Evolutionary conservation across 2,329 filamentous ascomycete species (phyloP), one percentile per base, ranked within the genome.

Genomic region (Penicillium sp.): DNA sequence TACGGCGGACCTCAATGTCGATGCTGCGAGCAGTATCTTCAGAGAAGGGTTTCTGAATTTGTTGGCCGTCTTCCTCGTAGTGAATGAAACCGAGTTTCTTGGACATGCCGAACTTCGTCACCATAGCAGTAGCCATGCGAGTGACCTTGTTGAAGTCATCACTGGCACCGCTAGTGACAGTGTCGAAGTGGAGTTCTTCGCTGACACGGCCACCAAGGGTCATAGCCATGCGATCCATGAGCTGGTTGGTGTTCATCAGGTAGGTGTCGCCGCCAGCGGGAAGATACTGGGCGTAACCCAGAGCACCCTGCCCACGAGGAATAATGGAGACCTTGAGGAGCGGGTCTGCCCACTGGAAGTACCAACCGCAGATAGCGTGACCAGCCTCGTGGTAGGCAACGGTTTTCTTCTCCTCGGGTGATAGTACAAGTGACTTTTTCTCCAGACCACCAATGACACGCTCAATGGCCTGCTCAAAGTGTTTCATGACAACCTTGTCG

Each of bases 151-250:
- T 93, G 84, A 99, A 99, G 73, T 99, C 94, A 73, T 97, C 94
- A 50, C 88, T 92, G 18, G 93, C 94, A 53, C 94, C 94, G 43
- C 90, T 94, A 1, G 94, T 99, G 18, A 99, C 94, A 0, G 92
- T 96, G 29, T 94, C 88, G 76, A 99, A 99, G 77, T 99, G 93
- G 7, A 99, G 79, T 75, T 99, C 94, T 77, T 99, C 94, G 18
- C 89, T 94, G 21, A 99, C 90, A 62, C 94, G 91, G 1, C 94
- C 94, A 65, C 92, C 94, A 51, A 99, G 87, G 2, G 93, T 97
- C 94, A 99, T 99, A 61, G 94, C 94, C 94, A 99, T 99, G 65
- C 94, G 92, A 74, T 99, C 94, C 91, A 97, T 96, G 37, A 99
- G 82, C 77, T 99, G 94, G 71, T 92, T 88, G 60, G 91, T 88